Base-by-base conservation (phyloP, 495 filamentous ascomycete species). In the Penicillium egyptiacum region DNA sequence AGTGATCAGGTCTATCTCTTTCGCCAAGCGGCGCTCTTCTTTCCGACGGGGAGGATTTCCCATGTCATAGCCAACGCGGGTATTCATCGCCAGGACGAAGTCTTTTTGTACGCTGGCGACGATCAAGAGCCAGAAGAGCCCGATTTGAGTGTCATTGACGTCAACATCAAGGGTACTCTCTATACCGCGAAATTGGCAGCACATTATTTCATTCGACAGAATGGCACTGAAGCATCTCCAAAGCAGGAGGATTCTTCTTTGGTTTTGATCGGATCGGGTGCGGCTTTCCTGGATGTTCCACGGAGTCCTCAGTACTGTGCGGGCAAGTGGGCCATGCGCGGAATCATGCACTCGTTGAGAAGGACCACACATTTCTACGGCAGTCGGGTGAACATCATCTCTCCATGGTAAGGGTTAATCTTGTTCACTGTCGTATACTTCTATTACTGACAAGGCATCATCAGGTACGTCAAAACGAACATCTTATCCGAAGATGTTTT, bases 21-120 rank as follows among this genome's bases (percentile, higher is more conserved):
- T 66, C 54, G 60, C 26, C 55, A 61, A 20, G 75, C 74, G 1
- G 14, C 25, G 0, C 71, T 64, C 40, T 61, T 70, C 33, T 74
- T 65, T 45, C 62, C 62, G 22, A 66, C 62, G 6, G 67, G 64
- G 1, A 68, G 70, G 11, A 68, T 81, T 8, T 72, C 75, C 55
- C 79, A 77, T 65, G 68, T 71, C 35, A 68, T 76, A 9, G 71
- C 73, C 0, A 79, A 81, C 56, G 77, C 77, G 5, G 77, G 78
- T 3, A 75, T 79, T 50, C 68, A 75, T 53, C 76, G 77, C 47
- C 60, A 59, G 1, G 72, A 76, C 44, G 69, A 71, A 53, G 70
- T 76, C 50, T 75, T 72, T 59, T 53, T 60, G 10, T 51, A 66
- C 23, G 39, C 42, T 17, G 63, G 49, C 17, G 57, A 65, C 20